Base-by-base conservation (phyloP, 306 rosid genomes). In the Cicer bijugum region DNA sequence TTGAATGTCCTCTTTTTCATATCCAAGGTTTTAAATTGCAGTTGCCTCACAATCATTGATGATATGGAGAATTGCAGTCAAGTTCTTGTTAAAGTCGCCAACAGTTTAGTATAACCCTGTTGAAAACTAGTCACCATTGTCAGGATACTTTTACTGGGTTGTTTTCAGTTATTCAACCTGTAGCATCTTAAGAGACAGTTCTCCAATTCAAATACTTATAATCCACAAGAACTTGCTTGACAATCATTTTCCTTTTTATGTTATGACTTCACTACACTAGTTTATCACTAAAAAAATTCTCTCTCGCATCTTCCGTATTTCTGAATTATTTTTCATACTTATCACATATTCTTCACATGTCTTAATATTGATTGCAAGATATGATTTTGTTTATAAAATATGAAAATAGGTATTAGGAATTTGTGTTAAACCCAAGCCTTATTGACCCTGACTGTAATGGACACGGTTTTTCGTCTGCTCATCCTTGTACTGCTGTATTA, bases 281-380 rank as follows among this genome's bases (percentile, higher is more conserved):
- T 44, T 12, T 67, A 20, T 17, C 38, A 8, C 16, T 12, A 12
- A 67, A 12, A 35, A 20, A 6, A 44, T 23, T 23, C 3, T 6
- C 9, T 43, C 35, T 37, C 48, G 1, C 6, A 38, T 66, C 10
- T 66, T 42, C 39, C 53, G 11, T 43, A 8, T 65, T 10, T 23
- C 28, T 47, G 19, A 64, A 37, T 5, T 43, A 66, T 63, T 35
- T 40, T 63, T 67, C 47, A 9, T 69, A 69, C 45, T 37, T 51
- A 42, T 56, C 67, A 8, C 74, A 37, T 23, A 5, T 51, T 1
- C 20, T 51, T 23, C 44, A 4, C 53, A 28, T 15, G 5, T 38
- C 12, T 51, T 16, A 3, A n/a, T 20, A 58, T 56, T 43, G 8
- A 9, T 57, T 57, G 19, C 11, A 8, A 56, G 44, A 43, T 20